Evolutionary conservation across 1,139 yeast genomes (phyloP).

Genomic region (Eremothecium sinecaudum): DNA sequence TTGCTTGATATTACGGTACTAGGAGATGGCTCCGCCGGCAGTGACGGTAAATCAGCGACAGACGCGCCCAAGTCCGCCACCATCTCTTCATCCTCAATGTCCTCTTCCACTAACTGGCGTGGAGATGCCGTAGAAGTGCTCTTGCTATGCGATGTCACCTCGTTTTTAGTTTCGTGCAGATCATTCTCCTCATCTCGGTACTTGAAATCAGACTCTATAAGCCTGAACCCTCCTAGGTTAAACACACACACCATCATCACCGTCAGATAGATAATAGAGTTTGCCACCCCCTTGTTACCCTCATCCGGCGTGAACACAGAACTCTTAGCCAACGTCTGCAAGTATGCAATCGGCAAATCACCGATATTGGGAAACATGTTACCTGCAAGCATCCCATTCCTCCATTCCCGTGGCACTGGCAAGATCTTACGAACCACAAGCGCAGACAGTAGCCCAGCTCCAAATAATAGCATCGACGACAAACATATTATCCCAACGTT

Average conservation of each 20-base stretch:
- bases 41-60: neutral
- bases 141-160: neutral
- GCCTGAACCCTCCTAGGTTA: slow-evolving; percentile 64
- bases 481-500: slow-evolving; percentile 68
- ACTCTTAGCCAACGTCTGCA: slow-evolving; percentile 68
- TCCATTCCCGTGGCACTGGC: slow-evolving; percentile 64
- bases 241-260: slow-evolving; percentile 64
- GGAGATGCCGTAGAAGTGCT: neutral
- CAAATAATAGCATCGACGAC: slow-evolving; percentile 27
- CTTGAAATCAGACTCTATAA: slow-evolving; percentile 61
- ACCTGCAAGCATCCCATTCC: slow-evolving; percentile 74
- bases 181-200: slow-evolving; percentile 25
- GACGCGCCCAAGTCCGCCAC: neutral
- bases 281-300: slow-evolving; percentile 76
- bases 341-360: slow-evolving; percentile 85
- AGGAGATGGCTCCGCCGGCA: neutral
- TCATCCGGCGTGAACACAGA: slow-evolving; percentile 48
- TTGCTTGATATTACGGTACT: neutral
- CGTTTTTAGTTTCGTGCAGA: slow-evolving; percentile 8
- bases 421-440: slow-evolving; percentile 28
- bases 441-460: slow-evolving; percentile 27
- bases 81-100: neutral
- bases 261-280: slow-evolving; percentile 69
- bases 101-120: neutral
- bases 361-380: slow-evolving; percentile 70